Base-by-base conservation (phyloP, 441 rosid genomes). In the Rhodomyrtus psidioides region DNA sequence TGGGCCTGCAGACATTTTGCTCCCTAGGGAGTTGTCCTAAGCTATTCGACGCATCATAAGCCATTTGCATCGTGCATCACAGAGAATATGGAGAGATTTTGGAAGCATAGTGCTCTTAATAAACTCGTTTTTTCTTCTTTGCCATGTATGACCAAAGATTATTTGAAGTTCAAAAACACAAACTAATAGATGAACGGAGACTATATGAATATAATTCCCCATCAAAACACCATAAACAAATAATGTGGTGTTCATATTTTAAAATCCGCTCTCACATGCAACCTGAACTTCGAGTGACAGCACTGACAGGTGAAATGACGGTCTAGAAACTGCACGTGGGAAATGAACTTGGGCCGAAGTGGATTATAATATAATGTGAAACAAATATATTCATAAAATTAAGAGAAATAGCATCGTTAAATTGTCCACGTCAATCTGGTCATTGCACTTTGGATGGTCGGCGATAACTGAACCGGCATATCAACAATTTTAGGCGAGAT, bases 281-380 rank as follows among this genome's bases (percentile, higher is more conserved):
- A 6, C n/a, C 8, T 2, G 1, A 24, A n/a, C 30, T 58, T 0
- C 13, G 65, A 58, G 30, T n/a, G n/a, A n/a, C n/a, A n/a, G n/a
- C n/a, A n/a, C n/a, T 13, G 65, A 58, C 17, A 6, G 4, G 8
- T 58, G 17, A n/a, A 58, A 49, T 13, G 4, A 13, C 3, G 14
- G 7, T 12, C 2, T n/a, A 1, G 17, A 1, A 58, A n/a, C 17
- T n/a, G n/a, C n/a, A n/a, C n/a, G n/a, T n/a, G n/a, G 7, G 0
- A 5, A 26, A 57, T 57, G 6, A 57, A 57, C 3, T 2, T 26
- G 28, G 62, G 62, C 16, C 27, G 5, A 26, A 57, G 26, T 13
- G 2, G 26, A 13, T 24, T 57, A 57, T 12, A 24, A n/a, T 26
- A 57, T 26, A 13, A 57, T 6, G 28, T 12, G 60, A 26, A 57